Percentiles rank a stretch among this genome's conserved stretches.
These are phyloP conservation scores for Aspergillus brunneoviolaceus DNA, from an alignment of 2,329 filamentous ascomycete species.

Conservation along the genomic window DNA sequence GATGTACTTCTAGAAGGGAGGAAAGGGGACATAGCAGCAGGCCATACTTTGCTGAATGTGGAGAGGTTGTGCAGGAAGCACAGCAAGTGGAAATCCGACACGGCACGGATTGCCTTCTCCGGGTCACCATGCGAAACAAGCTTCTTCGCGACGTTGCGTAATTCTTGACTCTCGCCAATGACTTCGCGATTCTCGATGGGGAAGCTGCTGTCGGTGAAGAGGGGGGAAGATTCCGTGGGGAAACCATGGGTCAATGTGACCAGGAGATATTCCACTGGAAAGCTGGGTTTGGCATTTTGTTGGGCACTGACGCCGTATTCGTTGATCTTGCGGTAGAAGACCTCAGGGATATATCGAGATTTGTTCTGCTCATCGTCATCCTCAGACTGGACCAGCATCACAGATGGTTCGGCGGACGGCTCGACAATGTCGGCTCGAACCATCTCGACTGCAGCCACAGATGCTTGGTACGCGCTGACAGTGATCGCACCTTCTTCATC, in stretches of 20 bases:
- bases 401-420: constrained; percentile 84
- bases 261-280: constrained; percentile 94
- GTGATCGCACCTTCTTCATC: constrained; percentile 85
- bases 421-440: constrained; percentile 92
- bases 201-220: constrained; percentile 72
- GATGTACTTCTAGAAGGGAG: not conserved
- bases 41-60: constrained; percentile 77
- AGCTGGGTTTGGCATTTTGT: constrained; percentile 93
- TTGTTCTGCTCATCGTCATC: constrained; percentile 69
- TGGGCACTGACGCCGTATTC: constrained; percentile 96
- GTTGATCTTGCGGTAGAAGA: constrained; percentile 94
- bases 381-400: constrained; percentile 93
- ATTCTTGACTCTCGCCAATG: constrained; percentile 82
- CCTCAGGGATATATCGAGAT: constrained; percentile 90
- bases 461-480: constrained; percentile 90
- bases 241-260: constrained; percentile 97
- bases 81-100: constrained; percentile 95
- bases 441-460: constrained; percentile 96
- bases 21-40: not conserved
- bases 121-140: constrained; percentile 66
- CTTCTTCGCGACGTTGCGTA: constrained; percentile 65
- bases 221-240: constrained; percentile 73
- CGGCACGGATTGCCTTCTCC: constrained; percentile 61
- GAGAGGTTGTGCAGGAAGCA: constrained; percentile 79
- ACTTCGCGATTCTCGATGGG: constrained; percentile 88